These are phyloP conservation scores for Claviceps humidiphila DNA, from an alignment of 2,329 filamentous ascomycete species.

Conservation along the genomic window DNA sequence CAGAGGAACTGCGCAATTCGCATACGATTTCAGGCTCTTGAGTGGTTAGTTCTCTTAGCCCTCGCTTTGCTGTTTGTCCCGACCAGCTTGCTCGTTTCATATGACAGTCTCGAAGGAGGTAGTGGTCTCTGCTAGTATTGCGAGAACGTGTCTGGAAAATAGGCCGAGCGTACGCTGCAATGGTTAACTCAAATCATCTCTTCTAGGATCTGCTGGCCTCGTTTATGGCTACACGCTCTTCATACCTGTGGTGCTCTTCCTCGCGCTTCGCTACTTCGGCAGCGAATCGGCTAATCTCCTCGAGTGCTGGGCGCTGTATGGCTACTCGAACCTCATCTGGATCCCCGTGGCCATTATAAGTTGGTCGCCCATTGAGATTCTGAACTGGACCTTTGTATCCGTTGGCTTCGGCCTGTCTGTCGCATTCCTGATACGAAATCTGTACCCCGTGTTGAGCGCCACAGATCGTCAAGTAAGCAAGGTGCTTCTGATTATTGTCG, in stretches of 20 bases:
- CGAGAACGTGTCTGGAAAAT: too few relatives aligned
- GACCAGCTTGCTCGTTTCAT: too few relatives aligned
- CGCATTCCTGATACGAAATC: conserved; percentile 69
- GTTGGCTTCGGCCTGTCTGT: conserved; percentile 76
- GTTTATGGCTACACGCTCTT: conserved; percentile 91
- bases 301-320: conserved; percentile 91
- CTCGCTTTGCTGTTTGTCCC: not conserved
- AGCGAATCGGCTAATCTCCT: conserved; percentile 85
- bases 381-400: conserved; percentile 90
- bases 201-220: conserved; percentile 65
- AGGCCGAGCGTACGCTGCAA: not conserved
- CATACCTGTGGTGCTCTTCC: conserved; percentile 76
- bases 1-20: conserved; percentile 58
- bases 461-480: conserved; percentile 89
- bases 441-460: conserved; percentile 83
- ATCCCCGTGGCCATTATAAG: conserved; percentile 85
- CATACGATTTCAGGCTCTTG: conserved; percentile 81
- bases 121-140: too few relatives aligned
- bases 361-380: conserved; percentile 71
- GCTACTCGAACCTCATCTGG: conserved; percentile 95
- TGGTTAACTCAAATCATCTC: not conserved
- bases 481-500: conserved; percentile 69
- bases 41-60: conserved; percentile 46
- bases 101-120: too few relatives aligned
- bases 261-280: conserved; percentile 85